Evolutionary conservation across 2,329 filamentous ascomycete genomes (phyloP), one percentile per base, ranked within the genome.

Genomic region (Fusarium illudens): DNA sequence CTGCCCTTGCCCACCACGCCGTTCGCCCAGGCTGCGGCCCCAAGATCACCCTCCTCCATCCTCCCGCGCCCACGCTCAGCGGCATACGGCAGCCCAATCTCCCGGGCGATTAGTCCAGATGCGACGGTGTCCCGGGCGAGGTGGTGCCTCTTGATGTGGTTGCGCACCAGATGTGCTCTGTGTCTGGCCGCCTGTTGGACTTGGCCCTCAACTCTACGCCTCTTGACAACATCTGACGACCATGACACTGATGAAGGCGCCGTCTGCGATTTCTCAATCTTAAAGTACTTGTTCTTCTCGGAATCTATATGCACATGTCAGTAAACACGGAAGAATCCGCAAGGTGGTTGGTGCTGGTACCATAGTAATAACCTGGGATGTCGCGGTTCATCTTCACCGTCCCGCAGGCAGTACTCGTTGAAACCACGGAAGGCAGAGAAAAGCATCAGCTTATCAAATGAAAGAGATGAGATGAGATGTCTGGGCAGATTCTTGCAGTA

Each of bases 261-360:
- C 15, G 82, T 82, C 57, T 85, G 82, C 36, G 86, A 82, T 46
- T 83, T 84, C 73, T 90, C 86, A 51, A 92, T 85, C 71, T 87
- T 89, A 77, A 92, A 92, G 73, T 92, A 92, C 67, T 87, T 90
- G 34, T 84, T 84, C 75, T 87, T 91, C 42, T 83, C 83, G 13
- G 77, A 53, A 63, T 89, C 87, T 88, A 8, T 30, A 13, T 2
- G 7, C 17, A 1, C 15, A 30, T 29, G 19, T 55, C 20, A 65
- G 56, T 57, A 4, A 34, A 6, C 19, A 42, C 10, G 5, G 4
- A 19, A 17, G 4, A 13, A 7, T 9, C 4, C 32, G 10, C n/a
- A n/a, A n/a, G 13, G 7, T 13, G 13, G 17, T 22, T 13, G 13
- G 17, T 22, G 10, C 17, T 29, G 46, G 60, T 30, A 87, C 86